Conservation (phyloP, 768 basidiomycete species). For the Russula sp. region DNA sequence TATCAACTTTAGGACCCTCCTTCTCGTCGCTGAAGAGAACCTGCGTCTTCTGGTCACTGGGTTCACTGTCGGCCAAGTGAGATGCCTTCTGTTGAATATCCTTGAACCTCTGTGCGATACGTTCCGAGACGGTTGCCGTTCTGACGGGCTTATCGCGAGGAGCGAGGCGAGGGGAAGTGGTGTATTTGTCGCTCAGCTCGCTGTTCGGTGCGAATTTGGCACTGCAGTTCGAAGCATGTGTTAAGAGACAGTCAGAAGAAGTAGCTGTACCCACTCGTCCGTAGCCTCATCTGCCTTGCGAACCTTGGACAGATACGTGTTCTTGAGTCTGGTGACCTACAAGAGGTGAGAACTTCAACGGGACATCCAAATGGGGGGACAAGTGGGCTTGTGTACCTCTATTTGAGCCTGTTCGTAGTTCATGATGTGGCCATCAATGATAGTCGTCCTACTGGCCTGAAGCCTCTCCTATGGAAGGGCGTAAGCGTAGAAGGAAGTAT, state of each 20-base stretch:
- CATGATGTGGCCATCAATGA: conserved; percentile 35
- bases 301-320: conserved; percentile 69
- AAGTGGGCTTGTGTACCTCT: conserved; percentile 40
- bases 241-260: conserved; percentile 8
- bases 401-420: conserved; percentile 64
- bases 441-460: conserved; percentile 11
- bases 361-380: neutral
- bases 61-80: conserved; percentile 3
- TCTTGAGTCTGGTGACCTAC: conserved; percentile 60
- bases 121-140: conserved; percentile 78
- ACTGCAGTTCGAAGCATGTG: conserved; percentile 36
- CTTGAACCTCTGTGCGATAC: conserved; percentile 76
- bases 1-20: conserved; percentile 58
- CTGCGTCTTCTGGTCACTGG: conserved; percentile 26
- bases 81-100: conserved; percentile 61
- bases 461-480: conserved; percentile 13
- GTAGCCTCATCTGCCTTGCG: conserved; percentile 87
- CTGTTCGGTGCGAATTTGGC: conserved; percentile 81
- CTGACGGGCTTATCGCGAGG: conserved; percentile 57
- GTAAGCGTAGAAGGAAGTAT: neutral
- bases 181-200: conserved; percentile 63
- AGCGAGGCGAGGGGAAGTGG: conserved; percentile 64
- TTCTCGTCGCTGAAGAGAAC: conserved; percentile 31
- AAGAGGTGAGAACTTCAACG: neutral
- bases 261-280: conserved; percentile 66